Base-by-base conservation (phyloP, 345 rosid species). In the Moringa oleifera region DNA sequence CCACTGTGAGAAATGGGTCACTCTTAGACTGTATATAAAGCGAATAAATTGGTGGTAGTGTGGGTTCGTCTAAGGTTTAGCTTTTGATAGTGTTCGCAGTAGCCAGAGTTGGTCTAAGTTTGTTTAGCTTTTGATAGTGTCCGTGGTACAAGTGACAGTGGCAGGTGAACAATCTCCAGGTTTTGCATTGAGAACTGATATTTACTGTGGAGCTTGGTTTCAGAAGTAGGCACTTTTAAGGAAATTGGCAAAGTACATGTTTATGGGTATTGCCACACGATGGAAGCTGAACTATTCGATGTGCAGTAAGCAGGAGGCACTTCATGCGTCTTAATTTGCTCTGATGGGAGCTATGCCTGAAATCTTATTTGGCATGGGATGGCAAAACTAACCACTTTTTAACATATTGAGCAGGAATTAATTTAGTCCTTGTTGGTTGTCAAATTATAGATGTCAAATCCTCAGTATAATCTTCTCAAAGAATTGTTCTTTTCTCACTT, bases 21-120 rank as follows among this genome's bases (percentile, higher is more conserved):
- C 76, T 57, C 41, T 64, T 81, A 80, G 88, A 52, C 75, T 85
- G 88, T 85, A 71, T 65, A 81, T 87, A 82, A 47, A 52, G 49
- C 67, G 68, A 83, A 82, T 76, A 82, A 86, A 75, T 68, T 58
- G 76, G 68, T 59, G 36, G 70, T 57, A 58, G 74, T 72, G 7
- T 71, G 75, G 25, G 74, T 63, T 58, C 70, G 68, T 61, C 63
- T 68, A 65, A 53, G 73, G 51, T 36, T 63, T 67, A 67, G 80
- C 74, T 62, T 77, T 49, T 66, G 55, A 41, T 72, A 58, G 75
- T 16, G 65, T 65, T 58, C 66, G 77, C 65, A 57, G 63, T 65
- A 66, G n/a, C 52, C 58, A 72, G 62, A 51, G 65, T 57, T 70
- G 69, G 71, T 58, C 25, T 59, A 72, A 68, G 80, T 25, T 58